Base-by-base conservation (phyloP, 768 basidiomycete genomes). In the Rhizopogon sp. region DNA sequence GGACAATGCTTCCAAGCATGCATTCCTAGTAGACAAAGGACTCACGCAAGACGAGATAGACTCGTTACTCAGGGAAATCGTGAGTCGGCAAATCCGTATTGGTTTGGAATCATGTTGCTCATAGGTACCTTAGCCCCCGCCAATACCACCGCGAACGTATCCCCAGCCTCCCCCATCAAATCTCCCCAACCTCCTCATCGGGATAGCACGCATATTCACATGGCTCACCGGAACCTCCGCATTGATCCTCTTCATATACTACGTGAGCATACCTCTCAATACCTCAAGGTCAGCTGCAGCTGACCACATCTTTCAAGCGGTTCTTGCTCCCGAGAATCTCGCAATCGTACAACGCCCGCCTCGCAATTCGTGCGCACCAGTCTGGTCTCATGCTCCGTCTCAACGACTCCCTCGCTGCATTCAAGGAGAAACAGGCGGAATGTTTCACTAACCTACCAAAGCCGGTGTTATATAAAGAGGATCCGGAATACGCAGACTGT, bases 1-100 rank as follows among this genome's bases (percentile, higher is more conserved):
- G 58, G 83, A 87, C 60, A 39, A 66, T 0, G 53, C 65, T 1
- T 76, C 80, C 3, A 88, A 88, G 63, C 79, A 82, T 7, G 69
- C 70, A 50, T 92, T 92, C 58, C 77, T 92, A 11, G 63, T 63
- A 0, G 87, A 88, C 60, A 91, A 90, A 62, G 90, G 89, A 1
- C 71, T 92, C 28, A 74, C 72, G n/a, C 76, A 78, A 4, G 50
- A 44, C 9, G 90, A 92, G 64, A 79, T 90, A 41, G 78, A 83
- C 44, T 66, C 65, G 0, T 71, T 91, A 17, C 65, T 90, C 43
- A 76, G 72, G 42, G 81, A 84, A 58, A 52, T 76, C 62, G 88
- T 89, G 60, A 43, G 79, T 66, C 9, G 16, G 43, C n/a, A 41
- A 29, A 40, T 37, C 41, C 7, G 39, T 9, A 28, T 25, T 10